phyloP scores from a whole-genome alignment of 202 grass and related monocot genomes.

The Eragrostis tef region DNA sequence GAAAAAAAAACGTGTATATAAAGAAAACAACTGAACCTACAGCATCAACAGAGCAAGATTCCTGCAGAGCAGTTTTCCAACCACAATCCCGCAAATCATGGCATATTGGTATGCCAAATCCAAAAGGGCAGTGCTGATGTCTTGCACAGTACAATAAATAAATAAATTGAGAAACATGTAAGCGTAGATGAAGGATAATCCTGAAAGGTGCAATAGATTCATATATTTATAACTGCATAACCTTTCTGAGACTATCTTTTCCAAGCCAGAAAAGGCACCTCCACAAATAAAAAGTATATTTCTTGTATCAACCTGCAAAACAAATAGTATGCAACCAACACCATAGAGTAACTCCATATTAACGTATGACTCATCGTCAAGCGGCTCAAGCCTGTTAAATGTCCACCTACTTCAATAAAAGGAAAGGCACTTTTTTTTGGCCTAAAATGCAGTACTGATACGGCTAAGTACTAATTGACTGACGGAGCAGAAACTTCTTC shows the following conservation, averaged over 20 bases:
- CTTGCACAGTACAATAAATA: constrained; percentile 43
- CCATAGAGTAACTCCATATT: constrained; percentile 24
- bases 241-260: constrained; percentile 58
- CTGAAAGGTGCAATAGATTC: constrained; percentile 15
- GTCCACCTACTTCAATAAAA: not conserved
- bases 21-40: constrained; percentile 44
- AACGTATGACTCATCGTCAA: not conserved
- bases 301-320: constrained; percentile 56
- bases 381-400: constrained; percentile 18
- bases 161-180: constrained; percentile 43
- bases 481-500: not conserved
- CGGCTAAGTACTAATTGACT: not conserved
- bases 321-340: constrained; percentile 18
- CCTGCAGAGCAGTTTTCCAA: constrained; percentile 37
- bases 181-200: constrained; percentile 13
- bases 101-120: constrained; percentile 49
- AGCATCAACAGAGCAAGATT: constrained; percentile 35
- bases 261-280: constrained; percentile 59
- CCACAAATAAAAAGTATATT: constrained; percentile 67
- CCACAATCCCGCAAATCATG: constrained; percentile 14
- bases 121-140: constrained; percentile 45
- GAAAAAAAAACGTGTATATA: not conserved
- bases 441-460: not conserved
- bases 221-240: constrained; percentile 14
- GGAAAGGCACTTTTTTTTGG: not conserved